These are phyloP conservation scores for Ophiostoma himal-ulmi DNA, from an alignment of 2,329 filamentous ascomycete genomes.

Conservation along the genomic window DNA sequence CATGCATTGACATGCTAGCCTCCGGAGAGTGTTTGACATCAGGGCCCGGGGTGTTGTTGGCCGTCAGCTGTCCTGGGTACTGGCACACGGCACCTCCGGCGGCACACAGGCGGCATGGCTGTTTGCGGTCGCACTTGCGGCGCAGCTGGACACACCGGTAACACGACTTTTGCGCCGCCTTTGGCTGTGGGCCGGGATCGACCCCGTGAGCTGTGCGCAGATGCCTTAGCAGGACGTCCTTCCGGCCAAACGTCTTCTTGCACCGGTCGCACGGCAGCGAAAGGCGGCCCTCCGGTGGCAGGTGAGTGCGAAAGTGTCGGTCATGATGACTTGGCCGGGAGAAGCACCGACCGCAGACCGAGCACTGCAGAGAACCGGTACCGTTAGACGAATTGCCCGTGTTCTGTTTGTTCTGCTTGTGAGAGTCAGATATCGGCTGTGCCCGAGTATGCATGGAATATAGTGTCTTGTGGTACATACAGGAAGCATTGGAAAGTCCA, in stretches of 20 bases:
- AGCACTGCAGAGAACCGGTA: conserved; percentile 22
- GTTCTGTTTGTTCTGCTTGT: not conserved
- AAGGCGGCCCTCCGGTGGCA: conserved; percentile 27
- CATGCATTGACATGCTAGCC: not conserved
- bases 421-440: not conserved
- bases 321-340: conserved; percentile 30
- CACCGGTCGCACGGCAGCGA: conserved; percentile 28
- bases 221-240: conserved; percentile 32
- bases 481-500: not conserved
- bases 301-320: conserved; percentile 31
- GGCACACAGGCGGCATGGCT: conserved; percentile 29
- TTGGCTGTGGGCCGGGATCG: conserved; percentile 22
- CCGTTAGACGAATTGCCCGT: not conserved
- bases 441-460: not conserved
- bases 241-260: conserved; percentile 27
- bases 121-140: conserved; percentile 28
- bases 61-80: conserved; percentile 17
- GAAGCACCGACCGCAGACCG: conserved; percentile 28
- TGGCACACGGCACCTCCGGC: conserved; percentile 23
- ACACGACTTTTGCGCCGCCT: conserved; percentile 29
- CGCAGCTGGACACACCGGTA: conserved; percentile 30
- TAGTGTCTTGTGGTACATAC: not conserved
- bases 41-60: not conserved
- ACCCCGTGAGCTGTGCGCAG: conserved; percentile 29
- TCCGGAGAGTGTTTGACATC: not conserved